A percentile compares a stretch with the other conserved stretches of the same genome.
Conservation (phyloP, 208 protist species). For the Novymonas esmeraldas region DNA sequence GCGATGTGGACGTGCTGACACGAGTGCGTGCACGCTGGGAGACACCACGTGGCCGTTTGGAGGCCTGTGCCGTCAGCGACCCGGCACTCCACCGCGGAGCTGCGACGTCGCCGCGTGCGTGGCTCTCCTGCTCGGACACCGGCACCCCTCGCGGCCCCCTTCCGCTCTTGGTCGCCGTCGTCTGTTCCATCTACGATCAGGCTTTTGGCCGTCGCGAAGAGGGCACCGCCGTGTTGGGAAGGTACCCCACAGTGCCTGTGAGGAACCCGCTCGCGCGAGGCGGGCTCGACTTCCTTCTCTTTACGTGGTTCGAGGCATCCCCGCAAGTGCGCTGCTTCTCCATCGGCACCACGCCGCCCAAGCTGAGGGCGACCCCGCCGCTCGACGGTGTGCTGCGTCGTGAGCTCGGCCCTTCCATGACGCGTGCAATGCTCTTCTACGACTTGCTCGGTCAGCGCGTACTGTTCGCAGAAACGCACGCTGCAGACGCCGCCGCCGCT, state of each 20-base stretch:
- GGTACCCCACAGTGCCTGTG: constrained; percentile 13
- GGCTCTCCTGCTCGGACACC: constrained; percentile 18
- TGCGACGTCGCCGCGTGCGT: neutral
- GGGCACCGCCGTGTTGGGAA: neutral
- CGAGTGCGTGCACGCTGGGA: constrained; percentile 47
- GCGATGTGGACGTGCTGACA: constrained; percentile 65
- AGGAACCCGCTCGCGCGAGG: neutral
- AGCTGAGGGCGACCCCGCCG: neutral
- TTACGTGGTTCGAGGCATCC: constrained; percentile 63
- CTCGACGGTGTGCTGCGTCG: constrained; percentile 7
- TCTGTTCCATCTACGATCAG: constrained; percentile 28
- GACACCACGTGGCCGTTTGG: constrained; percentile 7
- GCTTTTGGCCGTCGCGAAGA: neutral
- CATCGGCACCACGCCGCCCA: constrained; percentile 32
- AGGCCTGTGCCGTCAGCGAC: constrained; percentile 36
- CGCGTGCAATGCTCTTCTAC: constrained; percentile 79
- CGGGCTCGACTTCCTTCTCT: constrained; percentile 64
- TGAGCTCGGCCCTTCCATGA: constrained; percentile 36
- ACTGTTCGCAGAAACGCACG: constrained; percentile 80
- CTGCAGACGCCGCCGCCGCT: constrained; percentile 26
- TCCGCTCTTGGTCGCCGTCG: constrained; percentile 18
- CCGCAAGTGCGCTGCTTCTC: constrained; percentile 65
- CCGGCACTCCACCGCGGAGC: constrained; percentile 11
- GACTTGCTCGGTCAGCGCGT: constrained; percentile 72
- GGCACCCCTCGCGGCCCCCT: constrained; percentile 20